These are phyloP conservation scores for Ophiostoma himal-ulmi DNA, from an alignment of 2,329 filamentous ascomycete genomes.

Conservation along the genomic window DNA sequence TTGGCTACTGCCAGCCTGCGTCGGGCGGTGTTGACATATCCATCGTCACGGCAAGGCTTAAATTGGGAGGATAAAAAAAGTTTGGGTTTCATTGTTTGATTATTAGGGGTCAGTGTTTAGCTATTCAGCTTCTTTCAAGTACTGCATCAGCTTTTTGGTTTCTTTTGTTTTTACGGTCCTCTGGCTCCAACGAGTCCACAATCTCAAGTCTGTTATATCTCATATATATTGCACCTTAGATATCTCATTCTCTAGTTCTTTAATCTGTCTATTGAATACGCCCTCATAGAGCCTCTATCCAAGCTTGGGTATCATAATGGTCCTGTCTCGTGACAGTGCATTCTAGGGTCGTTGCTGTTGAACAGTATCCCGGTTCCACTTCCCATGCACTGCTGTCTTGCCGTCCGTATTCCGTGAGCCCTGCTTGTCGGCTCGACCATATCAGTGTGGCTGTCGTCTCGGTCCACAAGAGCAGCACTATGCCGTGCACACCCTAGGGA, in stretches of 20 bases:
- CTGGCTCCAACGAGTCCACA: background rate
- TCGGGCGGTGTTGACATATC: background rate
- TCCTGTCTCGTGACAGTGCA: background rate
- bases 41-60: background rate
- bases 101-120: constrained; percentile 14
- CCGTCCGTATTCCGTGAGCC: background rate
- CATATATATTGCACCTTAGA: background rate
- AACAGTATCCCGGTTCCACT: background rate
- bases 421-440: constrained; percentile 12
- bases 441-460: constrained; percentile 10
- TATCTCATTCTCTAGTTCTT: background rate
- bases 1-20: background rate
- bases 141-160: background rate
- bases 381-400: background rate
- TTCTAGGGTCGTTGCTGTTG: background rate
- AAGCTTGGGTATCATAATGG: constrained; percentile 21
- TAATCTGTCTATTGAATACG: background rate
- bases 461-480: background rate
- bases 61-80: constrained; percentile 15
- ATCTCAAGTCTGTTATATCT: background rate
- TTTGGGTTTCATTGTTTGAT: constrained; percentile 2
- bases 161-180: background rate
- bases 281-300: background rate
- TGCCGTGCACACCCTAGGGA: background rate
- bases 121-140: background rate